Base-by-base conservation (phyloP, 129 eudicot species). In the Flaveria trinervia region DNA sequence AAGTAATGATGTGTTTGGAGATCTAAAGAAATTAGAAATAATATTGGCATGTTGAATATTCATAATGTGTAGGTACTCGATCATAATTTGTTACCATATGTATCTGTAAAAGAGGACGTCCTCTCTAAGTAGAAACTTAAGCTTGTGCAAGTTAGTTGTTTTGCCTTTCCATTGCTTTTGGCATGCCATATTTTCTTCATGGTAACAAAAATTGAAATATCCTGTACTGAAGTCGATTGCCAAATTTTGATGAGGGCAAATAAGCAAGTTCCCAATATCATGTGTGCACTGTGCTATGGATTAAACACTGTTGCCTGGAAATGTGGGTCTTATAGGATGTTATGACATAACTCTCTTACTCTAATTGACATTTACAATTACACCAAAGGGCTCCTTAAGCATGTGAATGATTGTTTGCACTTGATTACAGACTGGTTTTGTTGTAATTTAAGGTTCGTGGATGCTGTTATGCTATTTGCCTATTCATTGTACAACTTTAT, bases 91-190 rank as follows among this genome's bases (percentile, higher is more conserved):
- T 55, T 33, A 18, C 52, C 33, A 30, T 72, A 17, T 49, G 67
- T 72, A 51, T 18, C 51, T 54, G 14, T 71, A 2, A 17, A 54
- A 54, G 36, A 55, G 39, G 66, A 72, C 39, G 51, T 72, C 20
- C 48, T 72, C 66, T 54, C 39, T 67, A 67, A 39, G 72, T 43
- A 67, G 33, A 69, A 43, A 61, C 68, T 61, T 61, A 14, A 61
- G 44, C 41, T 22, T 61, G 43, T 61, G 68, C 43, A 26, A 43
- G 52, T 8, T 51, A 9, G 41, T 69, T 44, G 73, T 46, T 44
- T 69, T 10, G 56, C 57, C 1, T 69, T 46, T 39, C 57, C 23
- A 39, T 69, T 65, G 70, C 68, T 65, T 69, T 69, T 46, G 57
- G 55, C 46, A 12, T 46, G 57, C 41, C 13, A 1, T 69, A 22